Evolutionary conservation across 805 yeast genomes (phyloP).

Genomic region (Blastobotrys robertii): DNA sequence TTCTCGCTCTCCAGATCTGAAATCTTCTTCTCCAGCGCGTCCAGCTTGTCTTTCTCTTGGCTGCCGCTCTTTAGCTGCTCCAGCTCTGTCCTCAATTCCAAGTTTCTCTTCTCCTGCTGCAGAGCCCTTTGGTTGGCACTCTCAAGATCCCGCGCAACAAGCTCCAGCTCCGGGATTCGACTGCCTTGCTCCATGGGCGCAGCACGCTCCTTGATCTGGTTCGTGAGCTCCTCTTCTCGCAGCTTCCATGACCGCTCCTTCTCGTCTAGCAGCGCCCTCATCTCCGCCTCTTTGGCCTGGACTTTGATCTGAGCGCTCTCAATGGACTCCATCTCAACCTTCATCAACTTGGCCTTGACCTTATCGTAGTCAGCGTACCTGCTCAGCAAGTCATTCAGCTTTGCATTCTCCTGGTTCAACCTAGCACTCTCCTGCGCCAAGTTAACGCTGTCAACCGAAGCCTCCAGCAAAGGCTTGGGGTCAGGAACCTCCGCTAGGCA

Average conservation of each 20-base stretch:
- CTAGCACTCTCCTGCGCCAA: conserved; percentile 43
- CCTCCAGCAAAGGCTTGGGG: conserved; percentile 71
- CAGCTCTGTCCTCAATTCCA: conserved; percentile 58
- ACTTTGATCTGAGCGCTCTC: conserved; percentile 45
- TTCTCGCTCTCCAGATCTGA: conserved; percentile 41
- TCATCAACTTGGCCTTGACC: conserved; percentile 50
- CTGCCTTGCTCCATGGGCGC: conserved; percentile 41
- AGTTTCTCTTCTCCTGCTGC: conserved; percentile 71
- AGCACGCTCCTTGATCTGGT: conserved; percentile 45
- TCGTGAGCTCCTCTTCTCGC: conserved; percentile 42
- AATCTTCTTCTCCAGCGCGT: conserved; percentile 12
- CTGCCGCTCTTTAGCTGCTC: conserved; percentile 35
- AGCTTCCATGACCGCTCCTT: conserved; percentile 59
- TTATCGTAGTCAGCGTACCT: conserved; percentile 71
- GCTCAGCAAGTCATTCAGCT: conserved; percentile 43
- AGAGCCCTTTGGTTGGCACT: conserved; percentile 53
- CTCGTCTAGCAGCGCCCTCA: conserved; percentile 59
- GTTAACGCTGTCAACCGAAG: conserved; percentile 53
- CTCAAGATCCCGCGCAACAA: conserved; percentile 68
- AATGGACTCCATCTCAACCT: conserved; percentile 52
- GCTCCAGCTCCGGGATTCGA: conserved; percentile 39
- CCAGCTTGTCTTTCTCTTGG: conserved; percentile 29
- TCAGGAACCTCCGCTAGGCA: conserved; percentile 85
- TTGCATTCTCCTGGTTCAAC: conserved; percentile 40
- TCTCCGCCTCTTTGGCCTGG: conserved; percentile 64